Conservation (phyloP, 2,329 filamentous ascomycete species). For the Penicillium sumatraense region DNA sequence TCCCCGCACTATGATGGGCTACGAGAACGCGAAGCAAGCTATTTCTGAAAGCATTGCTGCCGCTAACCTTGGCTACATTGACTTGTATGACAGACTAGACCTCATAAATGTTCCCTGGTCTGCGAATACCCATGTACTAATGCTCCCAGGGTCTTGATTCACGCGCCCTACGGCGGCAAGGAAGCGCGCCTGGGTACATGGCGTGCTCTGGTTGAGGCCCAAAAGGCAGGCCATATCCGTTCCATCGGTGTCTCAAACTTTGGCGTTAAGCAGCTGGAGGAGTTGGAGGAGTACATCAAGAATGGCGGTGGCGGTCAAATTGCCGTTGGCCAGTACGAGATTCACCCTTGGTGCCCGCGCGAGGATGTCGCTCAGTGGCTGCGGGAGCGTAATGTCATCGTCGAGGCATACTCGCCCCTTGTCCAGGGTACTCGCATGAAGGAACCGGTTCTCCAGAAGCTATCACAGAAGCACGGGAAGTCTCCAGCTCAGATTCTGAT, state of each 20-base stretch:
- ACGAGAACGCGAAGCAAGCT: conserved; percentile 66
- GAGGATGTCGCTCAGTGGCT: conserved; percentile 81
- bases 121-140: conserved; percentile 8
- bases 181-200: conserved; percentile 44
- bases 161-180: conserved; percentile 45
- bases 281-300: conserved; percentile 46
- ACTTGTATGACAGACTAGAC: conserved; percentile 55
- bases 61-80: conserved; percentile 68
- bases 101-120: not conserved
- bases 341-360: conserved; percentile 87
- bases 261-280: conserved; percentile 45
- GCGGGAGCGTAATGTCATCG: conserved; percentile 62
- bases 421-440: conserved; percentile 53
- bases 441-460: conserved; percentile 56
- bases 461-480: conserved; percentile 63
- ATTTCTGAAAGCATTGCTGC: conserved; percentile 67
- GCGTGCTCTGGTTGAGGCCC: conserved; percentile 47
- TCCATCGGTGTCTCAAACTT: conserved; percentile 49
- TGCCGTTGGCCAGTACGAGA: conserved; percentile 84
- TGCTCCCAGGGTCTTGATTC: conserved; percentile 40
- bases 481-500: conserved; percentile 63
- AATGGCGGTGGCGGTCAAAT: conserved; percentile 64
- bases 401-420: conserved; percentile 61
- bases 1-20: conserved; percentile 58
- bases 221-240: conserved; percentile 43